Conservation (phyloP, 768 basidiomycete species). For the Rhodotorula kratochvilovae region DNA sequence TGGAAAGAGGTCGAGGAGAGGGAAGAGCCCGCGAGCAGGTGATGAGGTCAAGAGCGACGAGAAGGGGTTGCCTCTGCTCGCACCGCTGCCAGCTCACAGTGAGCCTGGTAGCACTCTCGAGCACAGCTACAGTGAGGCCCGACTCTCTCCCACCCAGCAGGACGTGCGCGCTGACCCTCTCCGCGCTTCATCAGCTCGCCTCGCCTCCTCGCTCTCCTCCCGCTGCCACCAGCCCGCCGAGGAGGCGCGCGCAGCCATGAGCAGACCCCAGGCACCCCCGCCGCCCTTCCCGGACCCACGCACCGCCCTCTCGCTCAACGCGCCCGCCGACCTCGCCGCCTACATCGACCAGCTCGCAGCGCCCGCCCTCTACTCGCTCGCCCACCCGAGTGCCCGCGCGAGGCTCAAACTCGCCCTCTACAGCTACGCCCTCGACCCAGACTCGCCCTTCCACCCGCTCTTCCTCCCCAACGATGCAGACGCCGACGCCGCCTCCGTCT, state of each 20-base stretch:
- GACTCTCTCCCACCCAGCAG: too few species aligned
- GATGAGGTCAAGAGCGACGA: too few species aligned
- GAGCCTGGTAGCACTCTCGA: too few species aligned
- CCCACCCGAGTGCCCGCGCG: not conserved
- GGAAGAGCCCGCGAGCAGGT: not conserved
- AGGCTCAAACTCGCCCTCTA: constrained; percentile 11
- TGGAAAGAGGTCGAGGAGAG: not conserved
- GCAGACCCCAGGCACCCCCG: not conserved
- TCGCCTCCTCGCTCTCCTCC: not conserved
- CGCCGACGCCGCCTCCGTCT: not conserved
- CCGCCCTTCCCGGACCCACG: not conserved
- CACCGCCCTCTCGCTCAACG: not conserved
- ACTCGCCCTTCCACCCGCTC: not conserved
- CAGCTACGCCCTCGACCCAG: constrained; percentile 6
- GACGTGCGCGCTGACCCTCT: too few species aligned
- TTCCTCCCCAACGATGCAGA: constrained; percentile 3
- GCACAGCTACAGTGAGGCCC: too few species aligned
- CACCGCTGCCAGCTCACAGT: too few species aligned
- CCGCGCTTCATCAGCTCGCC: too few species aligned
- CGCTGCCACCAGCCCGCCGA: too few species aligned
- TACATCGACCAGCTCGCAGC: constrained; percentile 9
- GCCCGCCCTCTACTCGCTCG: not conserved
- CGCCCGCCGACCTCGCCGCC: not conserved
- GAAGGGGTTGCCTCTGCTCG: too few species aligned
- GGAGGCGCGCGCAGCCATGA: not conserved